These are phyloP conservation scores for Cladorrhinum sp. DNA, from an alignment of 2,329 filamentous ascomycete species.

Conservation along the genomic window DNA sequence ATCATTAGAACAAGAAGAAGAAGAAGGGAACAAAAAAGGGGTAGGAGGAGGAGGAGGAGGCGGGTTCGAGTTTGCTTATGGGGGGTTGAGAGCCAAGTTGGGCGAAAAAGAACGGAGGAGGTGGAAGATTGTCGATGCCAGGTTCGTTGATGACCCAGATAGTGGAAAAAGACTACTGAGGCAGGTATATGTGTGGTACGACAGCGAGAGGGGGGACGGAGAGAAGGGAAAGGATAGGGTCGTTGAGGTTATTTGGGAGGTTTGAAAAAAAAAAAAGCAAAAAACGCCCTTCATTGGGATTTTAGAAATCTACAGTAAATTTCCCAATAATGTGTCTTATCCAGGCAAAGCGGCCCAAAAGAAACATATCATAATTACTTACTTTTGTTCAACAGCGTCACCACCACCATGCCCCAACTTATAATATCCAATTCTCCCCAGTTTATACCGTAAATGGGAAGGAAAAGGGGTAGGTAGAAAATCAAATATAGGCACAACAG, in stretches of 20 bases:
- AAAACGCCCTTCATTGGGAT: too few species aligned
- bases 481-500: too few species aligned
- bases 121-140: conserved; percentile 46
- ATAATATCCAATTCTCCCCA: too few species aligned
- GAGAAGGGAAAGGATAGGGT: conserved; percentile 46
- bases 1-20: neutral
- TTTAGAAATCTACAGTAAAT: too few species aligned
- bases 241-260: conserved; percentile 47
- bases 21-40: neutral
- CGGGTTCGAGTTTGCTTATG: conserved; percentile 53
- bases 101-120: conserved; percentile 47
- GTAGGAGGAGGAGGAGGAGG: conserved; percentile 29
- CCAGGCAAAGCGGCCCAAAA: too few species aligned
- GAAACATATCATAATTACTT: too few species aligned
- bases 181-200: conserved; percentile 54
- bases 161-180: conserved; percentile 35
- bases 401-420: too few species aligned
- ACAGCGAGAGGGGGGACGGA: conserved; percentile 38
- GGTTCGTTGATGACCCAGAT: conserved; percentile 30
- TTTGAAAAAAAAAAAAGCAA: too few species aligned
- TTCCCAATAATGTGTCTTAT: too few species aligned
- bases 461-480: too few species aligned
- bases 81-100: conserved; percentile 44
- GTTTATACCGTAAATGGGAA: too few species aligned
- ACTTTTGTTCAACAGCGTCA: too few species aligned